Evolutionary conservation across 2,329 filamentous ascomycete genomes (phyloP).

Genomic region (Ophiocordyceps unilateralis): DNA sequence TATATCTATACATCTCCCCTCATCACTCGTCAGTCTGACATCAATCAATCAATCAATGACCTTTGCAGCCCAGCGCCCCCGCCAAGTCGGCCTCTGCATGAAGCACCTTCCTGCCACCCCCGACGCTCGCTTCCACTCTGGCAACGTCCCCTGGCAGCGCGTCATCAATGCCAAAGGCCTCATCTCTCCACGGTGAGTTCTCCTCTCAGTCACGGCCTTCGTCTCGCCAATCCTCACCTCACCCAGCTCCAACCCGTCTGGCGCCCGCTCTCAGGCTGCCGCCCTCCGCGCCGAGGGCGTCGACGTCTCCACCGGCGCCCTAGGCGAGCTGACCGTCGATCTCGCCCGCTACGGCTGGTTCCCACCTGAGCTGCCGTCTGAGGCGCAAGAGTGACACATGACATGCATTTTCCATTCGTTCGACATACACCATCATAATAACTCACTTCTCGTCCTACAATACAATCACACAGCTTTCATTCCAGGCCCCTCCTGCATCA

Average conservation of each 20-base stretch:
- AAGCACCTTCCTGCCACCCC: slow-evolving; percentile 58
- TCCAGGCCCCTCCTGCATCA: background rate
- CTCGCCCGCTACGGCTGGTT: slow-evolving; percentile 39
- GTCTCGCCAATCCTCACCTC: slow-evolving; percentile 33
- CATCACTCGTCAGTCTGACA: background rate
- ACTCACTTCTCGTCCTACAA: background rate
- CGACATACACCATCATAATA: background rate
- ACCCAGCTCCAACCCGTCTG: slow-evolving; percentile 38
- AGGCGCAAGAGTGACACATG: slow-evolving; percentile 3
- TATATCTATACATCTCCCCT: too few species aligned
- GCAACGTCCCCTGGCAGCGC: slow-evolving; percentile 85
- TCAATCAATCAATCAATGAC: background rate
- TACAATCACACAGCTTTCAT: too few species aligned
- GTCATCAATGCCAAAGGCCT: slow-evolving; percentile 76
- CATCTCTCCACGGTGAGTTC: slow-evolving; percentile 26
- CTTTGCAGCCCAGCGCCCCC: slow-evolving; percentile 44
- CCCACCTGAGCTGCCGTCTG: slow-evolving; percentile 29
- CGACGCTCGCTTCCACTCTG: slow-evolving; percentile 43
- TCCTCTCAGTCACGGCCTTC: background rate
- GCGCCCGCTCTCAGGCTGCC: slow-evolving; percentile 30
- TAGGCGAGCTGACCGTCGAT: slow-evolving; percentile 35
- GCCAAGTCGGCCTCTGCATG: slow-evolving; percentile 80
- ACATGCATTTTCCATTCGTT: background rate
- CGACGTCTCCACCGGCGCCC: slow-evolving; percentile 25
- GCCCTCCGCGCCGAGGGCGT: slow-evolving; percentile 35